Conservation (phyloP, 768 basidiomycete genomes). For the Aureoboletus auriporus region DNA sequence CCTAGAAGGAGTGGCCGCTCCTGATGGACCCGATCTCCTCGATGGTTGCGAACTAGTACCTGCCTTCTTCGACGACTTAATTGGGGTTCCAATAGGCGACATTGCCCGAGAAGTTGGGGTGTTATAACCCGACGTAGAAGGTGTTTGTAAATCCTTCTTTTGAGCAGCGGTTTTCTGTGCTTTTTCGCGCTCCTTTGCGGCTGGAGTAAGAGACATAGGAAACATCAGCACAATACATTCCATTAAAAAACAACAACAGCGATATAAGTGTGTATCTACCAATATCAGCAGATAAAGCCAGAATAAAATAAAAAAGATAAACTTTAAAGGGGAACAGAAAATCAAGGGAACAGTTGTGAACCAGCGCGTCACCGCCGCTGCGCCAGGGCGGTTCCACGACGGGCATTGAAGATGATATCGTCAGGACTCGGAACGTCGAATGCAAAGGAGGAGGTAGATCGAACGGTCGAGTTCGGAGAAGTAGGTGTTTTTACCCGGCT, state of each 20-base stretch:
- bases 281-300: constrained; percentile 15
- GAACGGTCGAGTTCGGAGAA: constrained; percentile 34
- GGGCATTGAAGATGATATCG: constrained; percentile 78
- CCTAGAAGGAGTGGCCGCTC: constrained; percentile 40
- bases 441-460: constrained; percentile 42
- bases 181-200: constrained; percentile 78
- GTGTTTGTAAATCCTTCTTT: constrained; percentile 34
- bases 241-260: constrained; percentile 30
- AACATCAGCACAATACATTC: constrained; percentile 38
- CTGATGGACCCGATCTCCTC: constrained; percentile 30
- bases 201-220: constrained; percentile 41
- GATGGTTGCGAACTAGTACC: constrained; percentile 26
- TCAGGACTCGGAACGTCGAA: constrained; percentile 91
- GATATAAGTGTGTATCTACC: constrained; percentile 26
- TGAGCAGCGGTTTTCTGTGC: constrained; percentile 52
- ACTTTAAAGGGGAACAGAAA: constrained; percentile 1
- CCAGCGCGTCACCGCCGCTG: constrained; percentile 29
- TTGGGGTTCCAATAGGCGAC: constrained; percentile 39
- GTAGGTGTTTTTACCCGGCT: constrained; percentile 6
- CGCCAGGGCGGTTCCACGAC: constrained; percentile 65
- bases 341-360: constrained; percentile 3
- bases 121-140: constrained; percentile 35
- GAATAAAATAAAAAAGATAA: constrained; percentile 15
- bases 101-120: constrained; percentile 42
- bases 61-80: constrained; percentile 41